Percentiles rank a stretch among this genome's conserved stretches.
Conservation (phyloP, 108 stramenopile genomes). For the Aurantiochytrium sp. region DNA sequence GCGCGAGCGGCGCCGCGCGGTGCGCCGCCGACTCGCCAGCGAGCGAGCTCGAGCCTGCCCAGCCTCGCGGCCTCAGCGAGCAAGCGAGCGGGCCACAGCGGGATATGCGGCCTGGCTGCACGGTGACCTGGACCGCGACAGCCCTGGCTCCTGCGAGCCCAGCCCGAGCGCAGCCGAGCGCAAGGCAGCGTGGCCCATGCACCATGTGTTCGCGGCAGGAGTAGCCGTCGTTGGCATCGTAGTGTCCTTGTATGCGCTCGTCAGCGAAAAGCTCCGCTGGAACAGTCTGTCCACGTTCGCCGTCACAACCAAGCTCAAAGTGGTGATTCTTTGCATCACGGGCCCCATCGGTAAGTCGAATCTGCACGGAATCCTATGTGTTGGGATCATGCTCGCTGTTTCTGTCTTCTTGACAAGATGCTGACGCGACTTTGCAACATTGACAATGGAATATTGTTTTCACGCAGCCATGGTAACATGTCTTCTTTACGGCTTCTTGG, state of each 20-base stretch:
- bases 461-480: background rate
- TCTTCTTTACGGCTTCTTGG: background rate
- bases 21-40: no score
- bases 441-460: background rate
- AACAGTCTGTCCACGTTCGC: background rate
- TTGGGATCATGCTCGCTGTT: background rate
- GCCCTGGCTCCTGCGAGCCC: no score
- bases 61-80: no score
- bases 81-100: no score
- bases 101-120: no score
- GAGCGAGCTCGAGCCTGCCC: no score
- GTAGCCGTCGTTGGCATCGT: background rate
- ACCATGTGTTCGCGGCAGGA: background rate
- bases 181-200: background rate
- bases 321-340: background rate
- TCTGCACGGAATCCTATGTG: background rate
- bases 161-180: no score
- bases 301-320: background rate
- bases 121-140: no score
- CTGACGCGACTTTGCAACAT: background rate
- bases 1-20: no score
- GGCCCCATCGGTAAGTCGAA: slow-evolving; percentile 7
- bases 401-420: background rate
- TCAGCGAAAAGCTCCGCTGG: background rate
- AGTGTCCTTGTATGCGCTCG: background rate